Evolutionary conservation across 148 eudicot genomes (phyloP).

Genomic region (Camellia japonica): DNA sequence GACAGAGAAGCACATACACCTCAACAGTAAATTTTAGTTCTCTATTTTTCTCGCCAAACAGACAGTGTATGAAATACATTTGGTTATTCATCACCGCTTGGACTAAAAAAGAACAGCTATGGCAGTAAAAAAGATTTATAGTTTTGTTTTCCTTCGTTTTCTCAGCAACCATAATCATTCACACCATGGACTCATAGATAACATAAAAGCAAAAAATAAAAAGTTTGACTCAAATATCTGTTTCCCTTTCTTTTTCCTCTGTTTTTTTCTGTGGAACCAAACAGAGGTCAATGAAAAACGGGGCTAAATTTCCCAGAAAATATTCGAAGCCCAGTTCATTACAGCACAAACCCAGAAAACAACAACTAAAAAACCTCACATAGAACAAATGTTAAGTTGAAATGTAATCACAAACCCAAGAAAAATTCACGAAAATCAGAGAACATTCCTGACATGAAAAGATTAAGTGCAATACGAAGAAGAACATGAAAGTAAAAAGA

Average conservation of each 20-base stretch:
- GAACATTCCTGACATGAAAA: neutral
- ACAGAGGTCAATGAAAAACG: neutral
- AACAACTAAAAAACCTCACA: neutral
- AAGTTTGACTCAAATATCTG: neutral
- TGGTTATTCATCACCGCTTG: too few relatives aligned
- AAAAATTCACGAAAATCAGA: neutral
- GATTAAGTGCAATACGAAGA: neutral
- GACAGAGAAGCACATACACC: neutral
- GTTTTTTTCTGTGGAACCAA: neutral
- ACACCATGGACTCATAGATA: neutral
- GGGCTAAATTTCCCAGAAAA: neutral
- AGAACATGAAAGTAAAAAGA: neutral
- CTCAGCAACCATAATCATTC: neutral
- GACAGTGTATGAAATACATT: neutral
- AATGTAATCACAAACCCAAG: neutral
- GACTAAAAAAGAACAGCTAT: too few relatives aligned
- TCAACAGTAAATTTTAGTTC: neutral
- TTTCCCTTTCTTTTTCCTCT: neutral
- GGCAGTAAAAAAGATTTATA: too few relatives aligned
- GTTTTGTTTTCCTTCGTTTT: neutral
- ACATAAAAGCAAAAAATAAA: too few relatives aligned
- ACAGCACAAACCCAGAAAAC: neutral
- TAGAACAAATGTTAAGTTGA: neutral
- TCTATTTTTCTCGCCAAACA: neutral
- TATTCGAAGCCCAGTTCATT: neutral